Base-by-base conservation (phyloP, 805 yeast species). In the Torulaspora delbrueckii region DNA sequence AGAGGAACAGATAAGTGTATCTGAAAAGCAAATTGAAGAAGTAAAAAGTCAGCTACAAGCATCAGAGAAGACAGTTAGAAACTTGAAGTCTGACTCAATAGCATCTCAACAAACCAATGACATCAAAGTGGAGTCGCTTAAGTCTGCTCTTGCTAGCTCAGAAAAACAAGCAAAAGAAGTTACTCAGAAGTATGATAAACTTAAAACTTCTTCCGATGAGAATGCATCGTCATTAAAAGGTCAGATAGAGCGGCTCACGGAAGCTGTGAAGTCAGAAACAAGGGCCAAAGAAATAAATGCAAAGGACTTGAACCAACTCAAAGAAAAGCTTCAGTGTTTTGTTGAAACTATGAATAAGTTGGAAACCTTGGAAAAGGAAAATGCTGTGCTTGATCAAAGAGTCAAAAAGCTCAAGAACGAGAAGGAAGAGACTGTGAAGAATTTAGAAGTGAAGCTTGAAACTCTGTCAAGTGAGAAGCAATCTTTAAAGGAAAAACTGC, bases 1-100 rank as follows among this genome's bases (percentile, higher is more conserved):
- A 12, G 83, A 79, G 48, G 69, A 62, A 5, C 42, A 44, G 31
- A 33, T 52, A 2, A 39, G 49, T 9, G 28, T 37, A 25, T 33
- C 16, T 24, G 47, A 48, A 25, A 34, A 38, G 9, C 45, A 46
- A 33, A 14, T 32, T 8, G 43, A 48, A 25, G 37, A 43, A 26
- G 34, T 36, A 13, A 30, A 27, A 27, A 44, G 37, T 13, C 36
- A 50, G 35, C 41, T 50, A 7, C 47, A 51, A 18, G 22, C 3
- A 9, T 38, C 26, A 5, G 36, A 34, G 23, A 26, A 12, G 14
- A 34, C 26, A 12, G 14, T 27, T 10, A 43, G 33, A 13, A 26
- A 42, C 18, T 9, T 42, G 31, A 37, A 40, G 4, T 33, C 18
- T 5, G 47, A 50, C 22, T 30, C 37, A 10, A 18, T 34, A 33